Percentiles rank a stretch among this genome's conserved stretches.
phyloP scores from a whole-genome alignment of 257 asterid genomes.

The Solanum sejunctum region DNA sequence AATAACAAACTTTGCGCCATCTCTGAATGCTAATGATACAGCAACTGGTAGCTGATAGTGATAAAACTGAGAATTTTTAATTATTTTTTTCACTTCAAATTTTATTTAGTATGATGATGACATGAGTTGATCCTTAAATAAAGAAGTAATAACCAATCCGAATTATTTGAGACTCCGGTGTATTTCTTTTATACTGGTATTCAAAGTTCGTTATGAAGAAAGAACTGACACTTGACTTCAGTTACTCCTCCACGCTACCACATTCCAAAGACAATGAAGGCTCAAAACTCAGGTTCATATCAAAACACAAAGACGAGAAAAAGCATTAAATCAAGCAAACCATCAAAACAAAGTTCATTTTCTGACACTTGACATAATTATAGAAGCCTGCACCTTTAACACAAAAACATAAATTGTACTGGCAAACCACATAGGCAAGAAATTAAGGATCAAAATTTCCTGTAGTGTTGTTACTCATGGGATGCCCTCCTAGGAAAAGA shows the following conservation, averaged over 20 bases:
- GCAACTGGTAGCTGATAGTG: background rate
- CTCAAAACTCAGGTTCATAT: background rate
- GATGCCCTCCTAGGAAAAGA: background rate
- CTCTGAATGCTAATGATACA: background rate
- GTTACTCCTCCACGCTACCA: background rate
- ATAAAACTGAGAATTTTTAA: background rate
- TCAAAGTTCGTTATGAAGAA: background rate
- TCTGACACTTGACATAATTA: background rate
- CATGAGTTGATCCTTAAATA: background rate
- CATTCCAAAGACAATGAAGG: background rate
- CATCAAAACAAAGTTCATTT: background rate
- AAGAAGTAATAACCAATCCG: background rate
- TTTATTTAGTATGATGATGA: background rate
- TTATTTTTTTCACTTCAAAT: background rate
- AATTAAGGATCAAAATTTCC: background rate
- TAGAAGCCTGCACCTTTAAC: background rate
- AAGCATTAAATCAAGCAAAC: background rate
- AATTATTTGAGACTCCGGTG: background rate
- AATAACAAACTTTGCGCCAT: background rate
- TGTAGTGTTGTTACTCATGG: background rate
- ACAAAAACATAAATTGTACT: background rate
- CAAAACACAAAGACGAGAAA: background rate
- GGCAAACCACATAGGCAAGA: background rate
- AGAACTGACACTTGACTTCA: background rate
- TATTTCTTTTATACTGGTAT: background rate